Evolutionary conservation across 1,284 basidiomycete species (phyloP).

Genomic region (Tilletia indica): DNA sequence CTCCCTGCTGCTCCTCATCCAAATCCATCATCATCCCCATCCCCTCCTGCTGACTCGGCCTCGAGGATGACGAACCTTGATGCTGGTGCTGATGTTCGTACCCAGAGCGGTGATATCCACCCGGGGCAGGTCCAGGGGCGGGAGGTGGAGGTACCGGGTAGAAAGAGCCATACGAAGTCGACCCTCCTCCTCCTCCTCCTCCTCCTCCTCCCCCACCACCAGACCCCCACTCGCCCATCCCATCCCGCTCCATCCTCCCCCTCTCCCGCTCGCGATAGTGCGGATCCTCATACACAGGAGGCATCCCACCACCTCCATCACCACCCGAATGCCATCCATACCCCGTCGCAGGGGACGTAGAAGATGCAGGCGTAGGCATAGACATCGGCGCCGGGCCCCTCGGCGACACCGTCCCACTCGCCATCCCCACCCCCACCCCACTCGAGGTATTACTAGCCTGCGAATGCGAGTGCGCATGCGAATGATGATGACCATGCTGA

Average conservation of each 20-base stretch:
- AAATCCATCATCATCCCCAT: no score
- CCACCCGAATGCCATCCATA: background rate
- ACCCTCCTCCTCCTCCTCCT: no score
- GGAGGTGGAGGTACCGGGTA: no score
- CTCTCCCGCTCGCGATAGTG: background rate
- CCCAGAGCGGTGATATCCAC: no score
- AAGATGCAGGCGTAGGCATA: slow-evolving; percentile 2
- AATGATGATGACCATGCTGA: background rate
- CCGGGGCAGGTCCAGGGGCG: no score
- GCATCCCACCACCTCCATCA: background rate
- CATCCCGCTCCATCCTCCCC: background rate
- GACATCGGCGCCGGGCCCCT: background rate
- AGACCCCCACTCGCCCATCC: no score
- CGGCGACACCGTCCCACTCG: slow-evolving; percentile 8
- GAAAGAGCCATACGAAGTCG: no score
- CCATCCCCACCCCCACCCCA: background rate
- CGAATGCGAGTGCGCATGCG: slow-evolving; percentile 6
- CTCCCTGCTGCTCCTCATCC: no score
- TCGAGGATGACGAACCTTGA: no score
- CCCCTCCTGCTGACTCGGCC: no score
- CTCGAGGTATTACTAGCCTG: slow-evolving; percentile 8
- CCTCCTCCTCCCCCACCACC: no score
- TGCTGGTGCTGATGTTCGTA: no score
- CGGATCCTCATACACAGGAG: background rate
- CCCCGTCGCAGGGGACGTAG: slow-evolving; percentile 9